phyloP scores from a whole-genome alignment of 306 rosid genomes.

The Rosa multiflora region DNA sequence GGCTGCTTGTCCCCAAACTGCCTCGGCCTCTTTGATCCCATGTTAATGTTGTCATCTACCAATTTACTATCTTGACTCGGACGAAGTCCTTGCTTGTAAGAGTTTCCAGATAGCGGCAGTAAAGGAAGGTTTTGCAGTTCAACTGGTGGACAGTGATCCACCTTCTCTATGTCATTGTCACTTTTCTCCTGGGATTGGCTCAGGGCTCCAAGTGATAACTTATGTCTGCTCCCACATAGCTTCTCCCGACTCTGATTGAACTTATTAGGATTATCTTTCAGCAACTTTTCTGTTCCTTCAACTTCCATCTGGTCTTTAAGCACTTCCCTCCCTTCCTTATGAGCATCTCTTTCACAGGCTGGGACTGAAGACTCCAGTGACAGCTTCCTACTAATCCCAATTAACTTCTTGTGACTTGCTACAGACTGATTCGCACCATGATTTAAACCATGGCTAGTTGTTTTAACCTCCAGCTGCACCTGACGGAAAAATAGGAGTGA shows the following conservation, averaged over 20 bases:
- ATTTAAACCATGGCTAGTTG: background rate
- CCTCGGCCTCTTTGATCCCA: slow-evolving; percentile 14
- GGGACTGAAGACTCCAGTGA: slow-evolving; percentile 17
- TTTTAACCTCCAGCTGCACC: slow-evolving; percentile 22
- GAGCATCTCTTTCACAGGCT: background rate
- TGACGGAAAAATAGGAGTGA: background rate
- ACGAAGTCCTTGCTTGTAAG: background rate
- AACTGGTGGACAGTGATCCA: slow-evolving; percentile 1
- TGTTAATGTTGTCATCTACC: background rate
- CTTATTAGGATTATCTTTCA: slow-evolving; percentile 9
- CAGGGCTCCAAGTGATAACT: slow-evolving; percentile 24
- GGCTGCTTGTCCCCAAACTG: slow-evolving; percentile 11
- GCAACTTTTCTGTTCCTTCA: slow-evolving; percentile 16
- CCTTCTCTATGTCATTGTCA: slow-evolving; percentile 7
- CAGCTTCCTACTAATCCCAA: slow-evolving; percentile 27
- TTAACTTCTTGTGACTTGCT: slow-evolving; percentile 15
- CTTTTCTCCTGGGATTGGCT: slow-evolving; percentile 18
- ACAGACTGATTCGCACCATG: slow-evolving; percentile 1
- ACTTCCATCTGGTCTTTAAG: slow-evolving; percentile 16
- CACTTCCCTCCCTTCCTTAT: slow-evolving; percentile 13
- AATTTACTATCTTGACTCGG: slow-evolving; percentile 6
- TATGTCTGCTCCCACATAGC: slow-evolving; percentile 22
- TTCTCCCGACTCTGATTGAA: slow-evolving; percentile 21
- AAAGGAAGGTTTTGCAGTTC: background rate
- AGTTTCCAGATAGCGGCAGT: slow-evolving; percentile 2